phyloP scores from a whole-genome alignment of 371 early-diverging fungal species.

The Catenaria anguillulae region DNA sequence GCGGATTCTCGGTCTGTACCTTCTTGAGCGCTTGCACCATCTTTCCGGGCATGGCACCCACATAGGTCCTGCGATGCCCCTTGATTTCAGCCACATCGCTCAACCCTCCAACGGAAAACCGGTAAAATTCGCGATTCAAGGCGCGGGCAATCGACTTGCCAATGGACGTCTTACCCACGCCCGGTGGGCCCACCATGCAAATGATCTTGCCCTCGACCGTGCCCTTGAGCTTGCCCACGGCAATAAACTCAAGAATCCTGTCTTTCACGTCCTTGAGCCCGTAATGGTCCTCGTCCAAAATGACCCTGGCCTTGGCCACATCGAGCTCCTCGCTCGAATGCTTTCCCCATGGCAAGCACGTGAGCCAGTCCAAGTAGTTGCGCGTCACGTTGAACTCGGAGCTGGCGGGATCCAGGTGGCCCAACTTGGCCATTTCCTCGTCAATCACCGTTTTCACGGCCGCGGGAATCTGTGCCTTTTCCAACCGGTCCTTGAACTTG shows the following conservation, averaged over 20 bases:
- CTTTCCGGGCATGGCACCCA: constrained; percentile 99
- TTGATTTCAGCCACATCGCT: constrained; percentile 96
- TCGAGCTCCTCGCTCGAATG: constrained; percentile 77
- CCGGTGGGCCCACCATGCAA: constrained; percentile 91
- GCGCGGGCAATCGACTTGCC: constrained; percentile 94
- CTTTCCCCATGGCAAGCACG: constrained; percentile 91
- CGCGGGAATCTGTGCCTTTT: constrained; percentile 72
- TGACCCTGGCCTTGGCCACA: constrained; percentile 55
- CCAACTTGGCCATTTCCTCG: constrained; percentile 87
- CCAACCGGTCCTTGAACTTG: constrained; percentile 70
- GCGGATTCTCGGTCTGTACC: constrained; percentile 90
- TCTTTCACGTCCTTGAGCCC: constrained; percentile 96
- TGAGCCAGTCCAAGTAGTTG: constrained; percentile 91
- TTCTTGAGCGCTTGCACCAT: constrained; percentile 94
- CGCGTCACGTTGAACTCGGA: constrained; percentile 94
- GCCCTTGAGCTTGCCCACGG: constrained; percentile 87
- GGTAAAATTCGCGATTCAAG: constrained; percentile 79
- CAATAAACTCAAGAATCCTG: constrained; percentile 93
- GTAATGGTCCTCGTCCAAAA: constrained; percentile 94
- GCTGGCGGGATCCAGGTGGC: constrained; percentile 85
- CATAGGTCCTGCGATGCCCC: constrained; percentile 95
- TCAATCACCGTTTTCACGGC: constrained; percentile 86
- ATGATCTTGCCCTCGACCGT: constrained; percentile 93
- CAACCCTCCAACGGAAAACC: constrained; percentile 92
- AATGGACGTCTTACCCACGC: constrained; percentile 73